These are phyloP conservation scores for Carex kokanica DNA, from an alignment of 176 grass and related monocot genomes.

Conservation along the genomic window DNA sequence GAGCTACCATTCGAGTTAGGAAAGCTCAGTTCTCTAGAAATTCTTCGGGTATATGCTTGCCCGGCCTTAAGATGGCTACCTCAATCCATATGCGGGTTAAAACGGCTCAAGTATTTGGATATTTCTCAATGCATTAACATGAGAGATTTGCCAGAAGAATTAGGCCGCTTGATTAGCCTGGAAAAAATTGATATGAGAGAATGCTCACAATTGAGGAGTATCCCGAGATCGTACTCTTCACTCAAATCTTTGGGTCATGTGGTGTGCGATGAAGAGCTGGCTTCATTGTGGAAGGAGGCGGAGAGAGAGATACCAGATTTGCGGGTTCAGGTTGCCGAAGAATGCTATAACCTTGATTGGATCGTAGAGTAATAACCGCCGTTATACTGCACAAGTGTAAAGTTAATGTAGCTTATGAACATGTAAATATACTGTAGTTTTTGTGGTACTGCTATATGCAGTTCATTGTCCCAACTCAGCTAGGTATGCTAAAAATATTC, in stretches of 20 bases:
- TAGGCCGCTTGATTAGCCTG: conserved; percentile 75
- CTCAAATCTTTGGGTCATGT: conserved; percentile 89
- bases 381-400: conserved; percentile 3
- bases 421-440: background rate
- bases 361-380: conserved; percentile 55
- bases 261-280: conserved; percentile 86
- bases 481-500: background rate
- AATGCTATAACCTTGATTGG: conserved; percentile 90
- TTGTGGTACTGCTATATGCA: background rate
- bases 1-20: conserved; percentile 84
- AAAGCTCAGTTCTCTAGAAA: conserved; percentile 67
- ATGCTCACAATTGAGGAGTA: conserved; percentile 69
- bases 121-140: conserved; percentile 93
- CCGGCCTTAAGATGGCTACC: conserved; percentile 67
- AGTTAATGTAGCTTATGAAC: background rate
- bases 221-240: conserved; percentile 75
- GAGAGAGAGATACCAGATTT: conserved; percentile 84
- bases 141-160: conserved; percentile 81
- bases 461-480: background rate
- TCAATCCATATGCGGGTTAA: conserved; percentile 66
- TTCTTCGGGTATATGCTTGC: conserved; percentile 78
- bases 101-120: conserved; percentile 84
- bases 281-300: conserved; percentile 78
- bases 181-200: conserved; percentile 99
- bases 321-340: conserved; percentile 77